Evolutionary conservation across 257 asterid species (phyloP).

Genomic region (Apocynum venetum): DNA sequence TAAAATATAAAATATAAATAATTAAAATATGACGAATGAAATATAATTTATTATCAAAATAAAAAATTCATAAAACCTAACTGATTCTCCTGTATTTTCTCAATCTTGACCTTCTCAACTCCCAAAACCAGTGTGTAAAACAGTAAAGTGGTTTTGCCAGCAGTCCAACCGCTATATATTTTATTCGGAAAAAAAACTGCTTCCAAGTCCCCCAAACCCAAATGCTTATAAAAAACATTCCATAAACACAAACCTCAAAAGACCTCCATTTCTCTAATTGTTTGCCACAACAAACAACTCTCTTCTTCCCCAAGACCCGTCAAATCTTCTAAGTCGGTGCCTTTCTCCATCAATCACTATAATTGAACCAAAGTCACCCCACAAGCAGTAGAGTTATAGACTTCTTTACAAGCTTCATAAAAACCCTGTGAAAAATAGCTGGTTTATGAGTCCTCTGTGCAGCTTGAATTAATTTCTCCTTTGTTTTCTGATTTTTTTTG

Average conservation of each 20-base stretch:
- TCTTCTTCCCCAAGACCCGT: background rate
- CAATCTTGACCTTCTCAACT: background rate
- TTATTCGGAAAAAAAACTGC: background rate
- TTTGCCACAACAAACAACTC: background rate
- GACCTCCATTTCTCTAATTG: background rate
- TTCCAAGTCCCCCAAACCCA: background rate
- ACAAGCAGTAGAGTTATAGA: background rate
- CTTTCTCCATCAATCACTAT: background rate
- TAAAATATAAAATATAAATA: too few relatives aligned
- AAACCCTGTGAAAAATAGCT: background rate
- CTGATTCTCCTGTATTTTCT: background rate
- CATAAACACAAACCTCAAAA: slow-evolving; percentile 1
- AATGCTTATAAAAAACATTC: slow-evolving; percentile 17
- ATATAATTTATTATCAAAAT: too few relatives aligned
- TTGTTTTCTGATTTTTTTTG: too few relatives aligned
- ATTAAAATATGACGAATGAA: too few relatives aligned
- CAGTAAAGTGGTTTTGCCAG: background rate
- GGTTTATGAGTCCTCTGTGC: too few relatives aligned
- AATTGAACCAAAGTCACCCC: background rate
- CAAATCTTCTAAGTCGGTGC: background rate
- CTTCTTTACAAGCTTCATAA: background rate
- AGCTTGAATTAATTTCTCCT: background rate
- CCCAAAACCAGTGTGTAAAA: background rate
- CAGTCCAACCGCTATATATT: background rate
- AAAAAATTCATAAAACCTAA: background rate